A percentile compares a stretch with the other conserved stretches of the same genome.
These are phyloP conservation scores for Daldinia grandis DNA, from an alignment of 495 filamentous ascomycete species.

Conservation along the genomic window DNA sequence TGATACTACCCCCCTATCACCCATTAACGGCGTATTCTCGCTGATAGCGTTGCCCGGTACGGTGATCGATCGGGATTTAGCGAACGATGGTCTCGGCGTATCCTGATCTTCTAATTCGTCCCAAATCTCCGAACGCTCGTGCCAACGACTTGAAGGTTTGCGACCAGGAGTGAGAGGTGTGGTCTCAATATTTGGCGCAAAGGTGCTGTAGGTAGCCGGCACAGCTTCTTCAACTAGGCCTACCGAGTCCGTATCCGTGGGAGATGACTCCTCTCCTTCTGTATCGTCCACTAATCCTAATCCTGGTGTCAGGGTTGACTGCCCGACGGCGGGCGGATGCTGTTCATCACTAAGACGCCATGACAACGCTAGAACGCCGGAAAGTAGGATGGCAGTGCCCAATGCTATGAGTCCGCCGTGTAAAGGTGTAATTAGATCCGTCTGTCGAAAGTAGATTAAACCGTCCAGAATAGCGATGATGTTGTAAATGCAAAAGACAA, in stretches of 20 bases:
- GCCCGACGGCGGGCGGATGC: slow-evolving; percentile 64
- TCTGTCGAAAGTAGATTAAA: slow-evolving; percentile 94
- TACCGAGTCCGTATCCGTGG: slow-evolving; percentile 54
- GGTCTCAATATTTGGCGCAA: slow-evolving; percentile 50
- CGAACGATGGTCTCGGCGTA: slow-evolving; percentile 48
- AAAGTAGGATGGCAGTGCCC: slow-evolving; percentile 84
- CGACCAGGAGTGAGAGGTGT: slow-evolving; percentile 44
- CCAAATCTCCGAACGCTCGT: slow-evolving; percentile 72
- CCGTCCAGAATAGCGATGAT: slow-evolving; percentile 98
- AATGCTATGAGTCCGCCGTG: slow-evolving; percentile 86
- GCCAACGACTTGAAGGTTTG: slow-evolving; percentile 52
- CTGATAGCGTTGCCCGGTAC: slow-evolving; percentile 38
- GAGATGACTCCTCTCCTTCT: slow-evolving; percentile 63
- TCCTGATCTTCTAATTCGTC: slow-evolving; percentile 70
- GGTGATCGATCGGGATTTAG: slow-evolving; percentile 50
- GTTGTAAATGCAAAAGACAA: slow-evolving; percentile 99
- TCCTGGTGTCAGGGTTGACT: slow-evolving; percentile 72
- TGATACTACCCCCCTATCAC: slow-evolving; percentile 33
- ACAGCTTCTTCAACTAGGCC: slow-evolving; percentile 48
- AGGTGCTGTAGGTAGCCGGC: slow-evolving; percentile 56
- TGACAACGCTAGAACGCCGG: slow-evolving; percentile 88
- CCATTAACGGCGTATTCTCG: slow-evolving; percentile 45
- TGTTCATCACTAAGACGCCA: slow-evolving; percentile 88
- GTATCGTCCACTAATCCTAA: slow-evolving; percentile 73
- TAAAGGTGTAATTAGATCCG: slow-evolving; percentile 74